Evolutionary conservation across 1,139 yeast species (phyloP), one percentile per base, ranked within the genome.

Genomic region (Saccharomyces hybrid): DNA sequence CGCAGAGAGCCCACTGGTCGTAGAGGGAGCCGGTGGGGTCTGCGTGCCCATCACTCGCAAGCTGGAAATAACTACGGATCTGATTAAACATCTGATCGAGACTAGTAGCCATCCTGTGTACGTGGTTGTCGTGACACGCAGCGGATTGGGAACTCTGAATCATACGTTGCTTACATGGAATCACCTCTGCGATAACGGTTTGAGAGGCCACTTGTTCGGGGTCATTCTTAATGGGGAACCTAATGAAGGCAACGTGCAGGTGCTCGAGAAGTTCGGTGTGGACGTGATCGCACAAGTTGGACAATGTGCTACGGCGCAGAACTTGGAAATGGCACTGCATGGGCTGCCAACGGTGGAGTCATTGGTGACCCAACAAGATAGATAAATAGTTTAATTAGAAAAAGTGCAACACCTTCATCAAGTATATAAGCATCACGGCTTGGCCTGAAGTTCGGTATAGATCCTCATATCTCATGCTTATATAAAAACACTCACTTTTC

Each of bases 11-110:
- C 63, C 66, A 16, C 51, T 69, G 42, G 54, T 69, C n/a, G 53
- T 70, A n/a, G 73, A 70, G 58, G 73, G 73, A 25, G 73, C 73
- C 5, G 73, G 72, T 31, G 73, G 73, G 8, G 54, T 66, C 5
- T 61, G 53, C 32, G 73, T 70, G 14, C 73, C 73, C 11, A 54
- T 70, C 4, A 66, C 64, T n/a, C 60, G 61, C 14, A 52, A 57
- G 2, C 42, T 56, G 13, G 56, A 61, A 38, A 63, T 66, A 2
- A 69, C 68, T 4, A 62, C 66, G 7, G 71, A 69, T 50, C 54
- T 69, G 38, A 63, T 70, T 13, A 57, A 57, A 30, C 55, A 57
- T 23, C 38, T 69, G n/a, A 54, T 54, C n/a, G 48, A 44, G 8
- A 46, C 49, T 11, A 53, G 53, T 11, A 27, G 47, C 8, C 56